Evolutionary conservation across 352 stramenopile genomes (phyloP).

Genomic region (Halophytophthora polymorphica): DNA sequence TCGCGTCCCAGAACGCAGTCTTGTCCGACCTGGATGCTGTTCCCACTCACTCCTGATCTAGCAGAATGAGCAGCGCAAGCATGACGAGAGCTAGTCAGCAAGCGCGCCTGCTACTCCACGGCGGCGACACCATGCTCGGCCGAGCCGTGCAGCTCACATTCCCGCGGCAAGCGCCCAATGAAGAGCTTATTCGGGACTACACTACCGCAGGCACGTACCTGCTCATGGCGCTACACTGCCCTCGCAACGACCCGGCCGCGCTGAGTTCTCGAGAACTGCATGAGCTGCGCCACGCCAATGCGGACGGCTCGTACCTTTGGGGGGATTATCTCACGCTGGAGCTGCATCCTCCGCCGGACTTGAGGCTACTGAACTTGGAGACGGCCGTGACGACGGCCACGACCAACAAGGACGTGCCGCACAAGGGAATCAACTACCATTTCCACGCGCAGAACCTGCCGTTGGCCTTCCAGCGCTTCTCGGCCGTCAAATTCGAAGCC

Average conservation of each 20-base stretch:
- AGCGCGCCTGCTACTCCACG: conserved; percentile 31
- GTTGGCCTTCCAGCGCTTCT: conserved; percentile 15
- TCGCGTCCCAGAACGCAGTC: too few species aligned
- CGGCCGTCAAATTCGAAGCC: conserved; percentile 8
- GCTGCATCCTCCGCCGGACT: conserved; percentile 25
- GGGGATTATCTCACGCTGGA: conserved; percentile 27
- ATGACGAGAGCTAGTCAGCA: background rate
- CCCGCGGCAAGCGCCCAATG: conserved; percentile 23
- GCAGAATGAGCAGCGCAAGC: background rate
- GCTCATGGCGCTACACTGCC: conserved; percentile 32
- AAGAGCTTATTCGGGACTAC: conserved; percentile 30
- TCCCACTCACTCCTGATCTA: background rate
- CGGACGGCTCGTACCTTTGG: conserved; percentile 32
- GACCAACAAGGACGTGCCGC: conserved; percentile 28
- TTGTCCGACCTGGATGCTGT: too few species aligned
- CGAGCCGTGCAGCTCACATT: conserved; percentile 39
- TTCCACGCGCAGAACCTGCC: conserved; percentile 23
- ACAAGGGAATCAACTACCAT: conserved; percentile 38
- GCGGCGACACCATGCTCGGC: conserved; percentile 43
- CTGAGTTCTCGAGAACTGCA: conserved; percentile 8
- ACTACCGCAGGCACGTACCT: conserved; percentile 36
- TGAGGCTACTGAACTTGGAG: conserved; percentile 41
- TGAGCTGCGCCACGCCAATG: conserved; percentile 24
- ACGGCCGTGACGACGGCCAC: conserved; percentile 36
- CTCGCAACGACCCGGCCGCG: conserved; percentile 1